Evolutionary conservation across 306 rosid species (phyloP).

Genomic region (Abrus precatorius): DNA sequence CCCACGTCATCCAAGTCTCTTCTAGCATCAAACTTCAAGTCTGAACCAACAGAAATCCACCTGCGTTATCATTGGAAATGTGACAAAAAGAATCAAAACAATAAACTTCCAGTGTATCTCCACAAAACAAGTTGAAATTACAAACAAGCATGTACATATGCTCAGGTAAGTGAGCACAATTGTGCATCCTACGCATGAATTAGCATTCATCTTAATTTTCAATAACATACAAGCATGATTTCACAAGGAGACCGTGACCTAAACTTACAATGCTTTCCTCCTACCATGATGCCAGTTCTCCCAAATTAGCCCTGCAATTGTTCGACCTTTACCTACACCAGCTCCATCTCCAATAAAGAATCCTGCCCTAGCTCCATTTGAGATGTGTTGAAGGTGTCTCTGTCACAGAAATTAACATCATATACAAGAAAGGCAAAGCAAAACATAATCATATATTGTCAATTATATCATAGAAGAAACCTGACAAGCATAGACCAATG

Average conservation of each 20-base stretch:
- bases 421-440: constrained; percentile 42
- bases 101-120: constrained; percentile 35
- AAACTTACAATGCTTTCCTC: constrained; percentile 90
- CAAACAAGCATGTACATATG: constrained; percentile 14
- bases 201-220: constrained; percentile 19
- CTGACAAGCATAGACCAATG: constrained; percentile 97
- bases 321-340: constrained; percentile 99
- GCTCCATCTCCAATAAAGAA: constrained; percentile 99
- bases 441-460: constrained; percentile 41
- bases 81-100: constrained; percentile 53
- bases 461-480: constrained; percentile 66
- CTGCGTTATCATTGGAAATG: constrained; percentile 62
- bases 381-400: constrained; percentile 94
- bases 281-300: constrained; percentile 93
- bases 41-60: constrained; percentile 99
- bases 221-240: constrained; percentile 30
- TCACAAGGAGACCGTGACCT: constrained; percentile 43
- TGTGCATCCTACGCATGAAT: constrained; percentile 32
- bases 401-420: constrained; percentile 64
- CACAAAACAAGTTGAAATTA: constrained; percentile 20
- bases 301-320: constrained; percentile 95
- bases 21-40: constrained; percentile 96
- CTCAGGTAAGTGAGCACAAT: background rate
- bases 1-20: constrained; percentile 98
- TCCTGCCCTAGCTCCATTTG: constrained; percentile 82